Percentiles rank a stretch among this genome's conserved stretches.
phyloP scores from a whole-genome alignment of 768 basidiomycete species.

The Glaciozyma martinii region DNA sequence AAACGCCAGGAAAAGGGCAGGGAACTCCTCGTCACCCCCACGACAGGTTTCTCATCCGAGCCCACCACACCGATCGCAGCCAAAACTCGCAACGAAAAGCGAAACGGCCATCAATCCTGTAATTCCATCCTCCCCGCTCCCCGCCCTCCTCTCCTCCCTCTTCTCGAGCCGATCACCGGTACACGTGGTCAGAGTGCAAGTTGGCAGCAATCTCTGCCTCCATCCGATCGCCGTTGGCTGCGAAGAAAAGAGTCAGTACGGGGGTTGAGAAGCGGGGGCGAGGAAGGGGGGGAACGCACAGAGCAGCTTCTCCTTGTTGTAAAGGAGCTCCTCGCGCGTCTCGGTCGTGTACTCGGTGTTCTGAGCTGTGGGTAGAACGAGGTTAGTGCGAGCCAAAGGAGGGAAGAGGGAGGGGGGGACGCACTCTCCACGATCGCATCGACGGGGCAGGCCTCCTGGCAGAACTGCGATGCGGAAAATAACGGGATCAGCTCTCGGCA shows the following conservation, averaged over 20 bases:
- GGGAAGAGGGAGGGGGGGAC: slow-evolving; percentile 12
- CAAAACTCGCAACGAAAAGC: no score
- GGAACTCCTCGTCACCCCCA: no score
- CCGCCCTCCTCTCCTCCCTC: no score
- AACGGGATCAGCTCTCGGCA: neutral
- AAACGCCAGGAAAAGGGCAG: no score
- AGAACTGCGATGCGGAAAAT: slow-evolving; percentile 49
- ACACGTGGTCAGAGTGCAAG: slow-evolving; percentile 43
- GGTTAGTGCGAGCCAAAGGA: neutral
- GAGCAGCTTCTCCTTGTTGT: slow-evolving; percentile 98
- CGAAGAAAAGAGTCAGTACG: neutral
- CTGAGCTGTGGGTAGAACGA: slow-evolving; percentile 54
- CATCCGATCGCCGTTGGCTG: slow-evolving; percentile 75
- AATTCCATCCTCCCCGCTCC: no score
- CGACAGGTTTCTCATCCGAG: no score
- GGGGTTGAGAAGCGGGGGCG: neutral
- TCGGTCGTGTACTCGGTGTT: slow-evolving; percentile 97
- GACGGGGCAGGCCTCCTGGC: slow-evolving; percentile 98
- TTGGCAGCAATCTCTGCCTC: slow-evolving; percentile 98
- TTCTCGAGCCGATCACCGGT: neutral
- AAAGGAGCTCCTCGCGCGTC: slow-evolving; percentile 93
- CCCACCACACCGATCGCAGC: no score
- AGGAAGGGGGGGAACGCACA: slow-evolving; percentile 42
- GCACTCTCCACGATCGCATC: slow-evolving; percentile 99
- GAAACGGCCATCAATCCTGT: no score